A percentile compares a stretch with the other conserved stretches of the same genome.
These are phyloP conservation scores for Anthracocystis walkeri DNA, from an alignment of 1,284 basidiomycete species.

Conservation along the genomic window DNA sequence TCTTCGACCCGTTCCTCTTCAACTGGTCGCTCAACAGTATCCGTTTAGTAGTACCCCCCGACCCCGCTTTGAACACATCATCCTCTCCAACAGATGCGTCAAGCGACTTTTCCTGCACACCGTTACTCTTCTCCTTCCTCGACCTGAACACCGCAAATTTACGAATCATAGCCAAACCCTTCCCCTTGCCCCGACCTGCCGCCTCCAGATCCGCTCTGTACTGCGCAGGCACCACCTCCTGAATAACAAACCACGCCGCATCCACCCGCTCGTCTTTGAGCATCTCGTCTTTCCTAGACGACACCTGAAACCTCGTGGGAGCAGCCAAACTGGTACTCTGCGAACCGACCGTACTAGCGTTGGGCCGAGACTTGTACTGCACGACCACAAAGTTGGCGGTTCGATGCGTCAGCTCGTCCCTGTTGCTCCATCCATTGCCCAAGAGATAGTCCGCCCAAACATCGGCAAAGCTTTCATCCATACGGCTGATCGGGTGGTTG, in stretches of 20 bases:
- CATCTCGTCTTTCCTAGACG: constrained; percentile 28
- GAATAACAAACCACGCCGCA: constrained; percentile 66
- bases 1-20: constrained; percentile 18
- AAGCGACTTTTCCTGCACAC: not conserved
- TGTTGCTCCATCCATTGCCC: constrained; percentile 67
- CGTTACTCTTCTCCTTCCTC: constrained; percentile 30
- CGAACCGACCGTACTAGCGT: constrained; percentile 46
- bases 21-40: constrained; percentile 53
- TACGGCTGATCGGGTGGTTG: constrained; percentile 50
- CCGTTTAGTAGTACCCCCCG: constrained; percentile 54
- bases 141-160: constrained; percentile 64
- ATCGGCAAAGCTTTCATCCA: constrained; percentile 67
- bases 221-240: constrained; percentile 64
- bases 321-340: constrained; percentile 34
- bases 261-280: constrained; percentile 52
- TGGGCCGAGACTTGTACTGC: constrained; percentile 61
- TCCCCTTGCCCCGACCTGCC: constrained; percentile 34
- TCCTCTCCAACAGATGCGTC: constrained; percentile 18
- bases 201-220: constrained; percentile 63
- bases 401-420: constrained; percentile 67
- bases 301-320: constrained; percentile 32
- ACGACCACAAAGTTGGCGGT: constrained; percentile 67
- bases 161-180: constrained; percentile 62
- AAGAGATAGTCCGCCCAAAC: constrained; percentile 67
- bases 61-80: constrained; percentile 54